phyloP scores from a whole-genome alignment of 1,139 yeast species.

The Pichiaceae sp. region DNA sequence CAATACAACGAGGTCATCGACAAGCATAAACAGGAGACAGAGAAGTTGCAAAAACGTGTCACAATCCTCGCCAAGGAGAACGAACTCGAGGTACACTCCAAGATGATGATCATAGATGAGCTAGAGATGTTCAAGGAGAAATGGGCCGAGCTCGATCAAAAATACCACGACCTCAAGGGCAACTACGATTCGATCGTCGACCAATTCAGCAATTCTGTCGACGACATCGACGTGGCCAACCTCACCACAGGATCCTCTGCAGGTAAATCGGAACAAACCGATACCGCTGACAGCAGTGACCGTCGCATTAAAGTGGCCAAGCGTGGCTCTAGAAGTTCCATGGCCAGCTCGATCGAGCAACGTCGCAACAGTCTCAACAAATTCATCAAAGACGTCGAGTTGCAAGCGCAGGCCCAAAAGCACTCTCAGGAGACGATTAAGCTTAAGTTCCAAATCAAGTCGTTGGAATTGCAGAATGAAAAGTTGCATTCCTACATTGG shows the following conservation, averaged over 20 bases:
- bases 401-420: conserved; percentile 18
- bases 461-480: conserved; percentile 47
- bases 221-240: conserved; percentile 2
- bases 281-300: background rate
- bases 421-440: conserved; percentile 44
- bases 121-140: conserved; percentile 40
- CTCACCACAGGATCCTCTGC: background rate
- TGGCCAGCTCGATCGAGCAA: conserved; percentile 10
- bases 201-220: conserved; percentile 10
- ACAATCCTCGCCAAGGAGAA: conserved; percentile 40
- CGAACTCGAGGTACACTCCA: conserved; percentile 38
- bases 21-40: conserved; percentile 26
- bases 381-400: conserved; percentile 23
- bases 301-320: background rate
- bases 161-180: conserved; percentile 17
- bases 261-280: background rate
- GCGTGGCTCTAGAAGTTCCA: background rate
- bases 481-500: conserved; percentile 51
- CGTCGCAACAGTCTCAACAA: conserved; percentile 16
- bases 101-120: conserved; percentile 45
- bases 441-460: conserved; percentile 45
- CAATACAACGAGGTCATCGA: conserved; percentile 3
- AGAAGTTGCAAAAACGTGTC: conserved; percentile 33
- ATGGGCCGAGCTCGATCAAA: conserved; percentile 26
- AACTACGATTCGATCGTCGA: conserved; percentile 21